These are phyloP conservation scores for Marvania coccoides DNA, from an alignment of 139 green algal genomes.

Conservation along the genomic window DNA sequence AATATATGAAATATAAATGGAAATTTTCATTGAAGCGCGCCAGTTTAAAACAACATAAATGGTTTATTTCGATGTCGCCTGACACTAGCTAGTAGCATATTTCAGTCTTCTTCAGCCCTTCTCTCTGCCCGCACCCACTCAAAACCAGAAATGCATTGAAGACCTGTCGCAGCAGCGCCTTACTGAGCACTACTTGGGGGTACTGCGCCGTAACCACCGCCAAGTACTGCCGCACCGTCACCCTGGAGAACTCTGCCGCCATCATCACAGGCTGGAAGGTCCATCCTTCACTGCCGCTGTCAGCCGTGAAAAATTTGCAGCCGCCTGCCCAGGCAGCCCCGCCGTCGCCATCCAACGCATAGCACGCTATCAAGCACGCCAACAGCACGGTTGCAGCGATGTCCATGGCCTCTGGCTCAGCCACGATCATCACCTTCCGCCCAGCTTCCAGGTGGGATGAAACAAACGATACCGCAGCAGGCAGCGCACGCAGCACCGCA, in stretches of 20 bases:
- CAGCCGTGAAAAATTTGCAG: not conserved
- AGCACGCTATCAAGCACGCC: constrained; percentile 55
- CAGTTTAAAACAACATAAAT: too few relatives aligned
- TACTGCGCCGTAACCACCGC: constrained; percentile 41
- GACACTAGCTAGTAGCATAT: not conserved
- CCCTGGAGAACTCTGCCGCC: constrained; percentile 32
- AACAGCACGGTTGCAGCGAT: constrained; percentile 45
- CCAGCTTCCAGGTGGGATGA: constrained; percentile 23
- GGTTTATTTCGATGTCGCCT: not conserved
- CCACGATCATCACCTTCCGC: constrained; percentile 37
- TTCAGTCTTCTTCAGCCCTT: not conserved
- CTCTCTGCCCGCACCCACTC: not conserved
- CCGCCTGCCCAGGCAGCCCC: not conserved
- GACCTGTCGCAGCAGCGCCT: constrained; percentile 64
- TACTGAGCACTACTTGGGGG: constrained; percentile 40
- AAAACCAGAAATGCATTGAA: constrained; percentile 58
- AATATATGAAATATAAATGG: too few relatives aligned
- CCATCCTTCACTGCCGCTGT: not conserved
- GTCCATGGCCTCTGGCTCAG: constrained; percentile 40
- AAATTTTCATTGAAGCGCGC: too few relatives aligned
- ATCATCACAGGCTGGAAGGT: not conserved
- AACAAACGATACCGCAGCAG: constrained; percentile 36
- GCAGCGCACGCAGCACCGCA: constrained; percentile 20
- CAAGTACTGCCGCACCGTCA: constrained; percentile 45
- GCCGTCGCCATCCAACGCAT: not conserved